phyloP scores from a whole-genome alignment of 441 rosid genomes.

The Biscutella laevigata region DNA sequence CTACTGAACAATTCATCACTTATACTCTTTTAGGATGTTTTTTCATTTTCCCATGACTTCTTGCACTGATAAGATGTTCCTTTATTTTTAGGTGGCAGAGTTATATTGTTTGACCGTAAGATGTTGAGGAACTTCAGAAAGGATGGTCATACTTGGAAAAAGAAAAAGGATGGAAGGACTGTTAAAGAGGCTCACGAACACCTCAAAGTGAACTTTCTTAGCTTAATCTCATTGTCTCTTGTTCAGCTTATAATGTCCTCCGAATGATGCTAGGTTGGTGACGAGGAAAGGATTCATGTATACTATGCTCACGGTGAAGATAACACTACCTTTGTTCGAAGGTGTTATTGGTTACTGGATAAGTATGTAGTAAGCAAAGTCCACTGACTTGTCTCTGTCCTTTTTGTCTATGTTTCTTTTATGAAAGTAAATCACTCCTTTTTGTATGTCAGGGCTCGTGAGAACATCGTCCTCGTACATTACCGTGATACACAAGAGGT shows the following conservation, averaged over 20 bases:
- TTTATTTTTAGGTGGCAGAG: no score
- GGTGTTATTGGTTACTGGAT: slow-evolving; percentile 98
- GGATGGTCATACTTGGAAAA: slow-evolving; percentile 98
- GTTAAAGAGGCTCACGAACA: slow-evolving; percentile 99
- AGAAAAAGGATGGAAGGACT: slow-evolving; percentile 96
- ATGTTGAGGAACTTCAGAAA: slow-evolving; percentile 92
- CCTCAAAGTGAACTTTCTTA: slow-evolving; percentile 51
- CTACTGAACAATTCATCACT: no score
- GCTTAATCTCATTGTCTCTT: background rate
- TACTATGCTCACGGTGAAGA: slow-evolving; percentile 95
- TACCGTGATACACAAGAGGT: slow-evolving; percentile 98
- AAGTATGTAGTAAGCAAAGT: no score
- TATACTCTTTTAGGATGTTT: no score
- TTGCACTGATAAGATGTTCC: no score
- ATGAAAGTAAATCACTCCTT: background rate
- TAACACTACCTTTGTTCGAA: slow-evolving; percentile 79
- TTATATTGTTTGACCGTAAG: slow-evolving; percentile 80
- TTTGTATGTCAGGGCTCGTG: slow-evolving; percentile 57
- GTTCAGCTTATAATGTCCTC: no score
- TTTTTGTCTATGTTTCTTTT: background rate
- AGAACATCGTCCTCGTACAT: slow-evolving; percentile 96
- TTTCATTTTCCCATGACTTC: no score
- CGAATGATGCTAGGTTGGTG: no score
- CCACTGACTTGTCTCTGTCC: no score
- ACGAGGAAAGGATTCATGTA: slow-evolving; percentile 96